Evolutionary conservation across 768 basidiomycete genomes (phyloP).

Genomic region (Cyclocybe cylindracea): DNA sequence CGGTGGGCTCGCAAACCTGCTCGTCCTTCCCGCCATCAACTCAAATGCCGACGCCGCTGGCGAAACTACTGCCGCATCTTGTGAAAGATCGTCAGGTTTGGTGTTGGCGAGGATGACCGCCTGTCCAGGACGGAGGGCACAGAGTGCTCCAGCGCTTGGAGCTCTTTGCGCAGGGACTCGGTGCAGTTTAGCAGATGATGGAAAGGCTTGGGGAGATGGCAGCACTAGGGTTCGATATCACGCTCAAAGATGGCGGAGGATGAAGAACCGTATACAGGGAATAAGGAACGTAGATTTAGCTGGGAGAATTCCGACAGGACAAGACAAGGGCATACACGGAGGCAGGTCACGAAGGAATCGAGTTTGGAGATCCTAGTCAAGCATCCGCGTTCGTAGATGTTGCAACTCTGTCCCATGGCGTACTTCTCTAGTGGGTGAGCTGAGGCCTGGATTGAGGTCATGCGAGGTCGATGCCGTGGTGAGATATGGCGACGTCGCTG

Average conservation of each 20-base stretch:
- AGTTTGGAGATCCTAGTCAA: conserved; percentile 60
- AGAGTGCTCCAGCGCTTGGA: conserved; percentile 72
- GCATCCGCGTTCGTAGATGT: conserved; percentile 41
- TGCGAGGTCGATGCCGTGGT: too few species aligned
- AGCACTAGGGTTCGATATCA: conserved; percentile 74
- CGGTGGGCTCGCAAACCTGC: conserved; percentile 71
- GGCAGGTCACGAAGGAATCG: conserved; percentile 78
- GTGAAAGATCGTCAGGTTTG: conserved; percentile 46
- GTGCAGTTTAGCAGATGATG: conserved; percentile 60
- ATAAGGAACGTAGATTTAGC: conserved; percentile 4
- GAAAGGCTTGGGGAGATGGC: conserved; percentile 31
- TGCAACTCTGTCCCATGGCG: conserved; percentile 42
- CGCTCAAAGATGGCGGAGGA: conserved; percentile 92
- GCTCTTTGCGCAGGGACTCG: conserved; percentile 70
- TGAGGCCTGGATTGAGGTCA: conserved; percentile 48
- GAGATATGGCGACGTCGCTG: too few species aligned
- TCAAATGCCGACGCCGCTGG: conserved; percentile 35
- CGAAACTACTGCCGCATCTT: conserved; percentile 61
- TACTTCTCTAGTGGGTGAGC: conserved; percentile 33
- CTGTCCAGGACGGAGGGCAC: conserved; percentile 86
- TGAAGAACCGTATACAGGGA: conserved; percentile 54
- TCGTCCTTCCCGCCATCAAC: conserved; percentile 28
- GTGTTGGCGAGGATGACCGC: conserved; percentile 64
- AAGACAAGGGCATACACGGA: conserved; percentile 56
- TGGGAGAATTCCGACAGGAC: not conserved